Conservation (phyloP, 129 eudicot species). For the Flaveria trinervia region DNA sequence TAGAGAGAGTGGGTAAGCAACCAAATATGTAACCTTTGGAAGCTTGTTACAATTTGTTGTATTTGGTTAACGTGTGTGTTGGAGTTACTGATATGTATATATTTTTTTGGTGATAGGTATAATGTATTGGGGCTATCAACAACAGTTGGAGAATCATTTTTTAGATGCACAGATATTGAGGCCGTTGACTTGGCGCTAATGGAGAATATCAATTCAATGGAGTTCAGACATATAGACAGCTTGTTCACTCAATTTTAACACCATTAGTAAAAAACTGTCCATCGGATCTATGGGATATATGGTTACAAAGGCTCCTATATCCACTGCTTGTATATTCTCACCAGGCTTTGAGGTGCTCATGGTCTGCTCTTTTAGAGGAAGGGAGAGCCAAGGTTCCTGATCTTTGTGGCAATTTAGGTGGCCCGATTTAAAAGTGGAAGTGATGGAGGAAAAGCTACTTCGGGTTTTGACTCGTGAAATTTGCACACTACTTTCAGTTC, state of each 20-base stretch:
- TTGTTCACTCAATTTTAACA: conserved; percentile 67
- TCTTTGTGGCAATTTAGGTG: conserved; percentile 54
- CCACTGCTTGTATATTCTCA: conserved; percentile 62
- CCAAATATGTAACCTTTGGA: background rate
- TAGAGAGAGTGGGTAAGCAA: conserved; percentile 93
- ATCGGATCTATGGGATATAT: conserved; percentile 67
- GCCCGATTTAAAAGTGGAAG: conserved; percentile 84
- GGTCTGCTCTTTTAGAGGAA: conserved; percentile 81
- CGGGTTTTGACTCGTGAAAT: conserved; percentile 90
- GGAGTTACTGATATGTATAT: conserved; percentile 17
- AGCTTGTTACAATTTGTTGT: conserved; percentile 11
- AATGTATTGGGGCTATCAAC: conserved; percentile 89
- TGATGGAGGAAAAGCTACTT: conserved; percentile 96
- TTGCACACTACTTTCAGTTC: conserved; percentile 60
- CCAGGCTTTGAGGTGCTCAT: conserved; percentile 74
- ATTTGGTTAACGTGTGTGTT: background rate
- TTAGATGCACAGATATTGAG: conserved; percentile 56
- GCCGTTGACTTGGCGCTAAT: conserved; percentile 63
- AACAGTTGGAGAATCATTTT: conserved; percentile 83
- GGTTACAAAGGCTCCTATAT: conserved; percentile 81
- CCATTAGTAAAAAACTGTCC: conserved; percentile 82
- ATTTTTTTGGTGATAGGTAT: conserved; percentile 51
- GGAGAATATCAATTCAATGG: conserved; percentile 89
- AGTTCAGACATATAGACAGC: conserved; percentile 87
- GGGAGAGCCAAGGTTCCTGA: conserved; percentile 95